Percentiles rank a stretch among this genome's conserved stretches.
phyloP scores from a whole-genome alignment of 23 red algal genomes.

The Chondrus crispus region DNA sequence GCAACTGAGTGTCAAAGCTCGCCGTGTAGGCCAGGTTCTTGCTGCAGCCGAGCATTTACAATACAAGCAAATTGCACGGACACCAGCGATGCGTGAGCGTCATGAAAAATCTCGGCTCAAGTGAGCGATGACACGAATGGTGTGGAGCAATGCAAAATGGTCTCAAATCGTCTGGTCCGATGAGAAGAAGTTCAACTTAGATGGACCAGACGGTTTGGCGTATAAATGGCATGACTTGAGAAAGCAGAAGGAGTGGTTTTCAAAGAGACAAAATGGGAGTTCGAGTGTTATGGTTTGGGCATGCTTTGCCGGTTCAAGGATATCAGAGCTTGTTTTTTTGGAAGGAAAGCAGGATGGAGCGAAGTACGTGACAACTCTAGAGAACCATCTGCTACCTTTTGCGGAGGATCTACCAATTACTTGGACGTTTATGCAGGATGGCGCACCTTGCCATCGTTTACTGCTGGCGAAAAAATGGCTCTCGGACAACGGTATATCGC shows the following conservation, averaged over 20 bases:
- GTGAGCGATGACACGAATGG: neutral
- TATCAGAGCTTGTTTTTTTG: neutral
- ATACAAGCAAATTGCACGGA: conserved; percentile 11
- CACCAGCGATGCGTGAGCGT: neutral
- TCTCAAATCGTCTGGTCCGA: conserved; percentile 6
- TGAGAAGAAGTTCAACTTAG: conserved; percentile 6
- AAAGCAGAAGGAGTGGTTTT: neutral
- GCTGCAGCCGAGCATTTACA: neutral
- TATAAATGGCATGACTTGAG: conserved; percentile 10
- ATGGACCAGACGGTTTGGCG: neutral
- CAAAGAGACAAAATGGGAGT: neutral
- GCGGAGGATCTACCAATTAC: neutral
- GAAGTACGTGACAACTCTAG: neutral
- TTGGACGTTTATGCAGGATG: conserved; percentile 2
- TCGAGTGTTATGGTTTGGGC: neutral
- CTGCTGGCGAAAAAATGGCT: neutral
- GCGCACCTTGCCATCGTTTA: neutral
- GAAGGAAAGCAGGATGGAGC: neutral
- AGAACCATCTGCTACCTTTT: neutral
- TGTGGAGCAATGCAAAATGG: neutral
- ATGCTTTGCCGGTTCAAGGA: neutral
- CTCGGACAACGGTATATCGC: neutral
- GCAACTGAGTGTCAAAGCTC: neutral
- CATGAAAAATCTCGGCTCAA: neutral
- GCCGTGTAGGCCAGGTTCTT: neutral